Evolutionary conservation across 306 rosid species (phyloP).

Genomic region (Ochetophila trinervis): DNA sequence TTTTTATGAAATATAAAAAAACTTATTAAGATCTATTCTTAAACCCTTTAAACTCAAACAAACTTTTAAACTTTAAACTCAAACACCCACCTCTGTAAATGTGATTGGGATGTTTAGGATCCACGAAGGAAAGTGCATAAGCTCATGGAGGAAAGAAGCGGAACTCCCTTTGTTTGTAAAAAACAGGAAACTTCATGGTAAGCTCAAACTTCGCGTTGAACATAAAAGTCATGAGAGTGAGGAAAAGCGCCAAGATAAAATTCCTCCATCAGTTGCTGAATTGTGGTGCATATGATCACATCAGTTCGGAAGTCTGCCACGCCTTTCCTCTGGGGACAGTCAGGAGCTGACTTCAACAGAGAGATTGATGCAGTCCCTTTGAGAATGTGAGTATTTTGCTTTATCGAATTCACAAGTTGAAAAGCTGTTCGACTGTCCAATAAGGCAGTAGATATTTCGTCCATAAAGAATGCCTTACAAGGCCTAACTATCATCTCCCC

Average conservation of each 20-base stretch:
- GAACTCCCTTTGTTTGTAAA: slow-evolving; percentile 27
- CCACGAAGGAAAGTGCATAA: slow-evolving; percentile 12
- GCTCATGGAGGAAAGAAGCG: slow-evolving; percentile 25
- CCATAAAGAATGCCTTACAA: slow-evolving; percentile 2
- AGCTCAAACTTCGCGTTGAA: slow-evolving; percentile 28
- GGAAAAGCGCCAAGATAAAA: slow-evolving; percentile 55
- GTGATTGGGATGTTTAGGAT: slow-evolving; percentile 21
- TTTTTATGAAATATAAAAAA: no score
- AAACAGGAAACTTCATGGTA: slow-evolving; percentile 28
- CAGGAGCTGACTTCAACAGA: slow-evolving; percentile 17
- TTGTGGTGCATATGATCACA: slow-evolving; percentile 35
- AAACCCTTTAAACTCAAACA: no score
- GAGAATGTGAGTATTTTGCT: slow-evolving; percentile 13
- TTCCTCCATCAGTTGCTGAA: slow-evolving; percentile 17
- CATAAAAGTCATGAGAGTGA: slow-evolving; percentile 39
- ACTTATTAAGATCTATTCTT: no score
- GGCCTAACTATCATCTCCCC: slow-evolving; percentile 23
- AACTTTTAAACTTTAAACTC: slow-evolving; percentile 10
- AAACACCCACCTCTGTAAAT: slow-evolving; percentile 14
- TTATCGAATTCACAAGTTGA: slow-evolving; percentile 6
- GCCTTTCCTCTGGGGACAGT: slow-evolving; percentile 17
- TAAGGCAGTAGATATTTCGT: slow-evolving; percentile 17
- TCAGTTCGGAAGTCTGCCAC: slow-evolving; percentile 33
- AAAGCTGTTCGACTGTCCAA: slow-evolving; percentile 14
- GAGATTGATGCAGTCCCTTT: slow-evolving; percentile 10